Percentiles rank a stretch among this genome's conserved stretches.
Evolutionary conservation across 2,329 filamentous ascomycete genomes (phyloP).

Genomic region (Didymella exigua): DNA sequence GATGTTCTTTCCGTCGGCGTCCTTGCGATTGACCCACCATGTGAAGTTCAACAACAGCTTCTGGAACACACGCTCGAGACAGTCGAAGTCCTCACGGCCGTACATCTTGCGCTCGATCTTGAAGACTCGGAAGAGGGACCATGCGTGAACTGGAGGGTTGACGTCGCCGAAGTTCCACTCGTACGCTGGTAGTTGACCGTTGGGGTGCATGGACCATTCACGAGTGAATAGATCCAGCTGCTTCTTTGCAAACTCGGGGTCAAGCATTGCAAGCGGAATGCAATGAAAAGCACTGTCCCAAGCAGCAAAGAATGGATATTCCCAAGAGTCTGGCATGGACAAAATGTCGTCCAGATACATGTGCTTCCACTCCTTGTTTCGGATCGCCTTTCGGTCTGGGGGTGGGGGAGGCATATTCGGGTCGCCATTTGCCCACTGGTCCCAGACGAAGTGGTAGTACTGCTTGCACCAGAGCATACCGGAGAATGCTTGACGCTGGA

Average conservation of each 20-base stretch:
- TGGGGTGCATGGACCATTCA: constrained; percentile 99
- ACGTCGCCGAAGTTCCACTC: constrained; percentile 99
- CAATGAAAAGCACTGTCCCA: constrained; percentile 99
- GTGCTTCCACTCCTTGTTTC: constrained; percentile 92
- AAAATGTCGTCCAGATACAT: constrained; percentile 93
- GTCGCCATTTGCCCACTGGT: constrained; percentile 96
- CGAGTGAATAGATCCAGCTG: constrained; percentile 94
- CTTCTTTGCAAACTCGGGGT: constrained; percentile 97
- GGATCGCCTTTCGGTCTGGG: constrained; percentile 74
- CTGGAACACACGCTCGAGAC: constrained; percentile 94
- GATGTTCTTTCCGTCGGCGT: constrained; percentile 91
- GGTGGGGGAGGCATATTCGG: constrained; percentile 87
- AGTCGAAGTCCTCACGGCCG: constrained; percentile 90
- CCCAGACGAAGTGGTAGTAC: constrained; percentile 95
- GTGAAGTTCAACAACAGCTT: constrained; percentile 96
- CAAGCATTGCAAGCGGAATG: constrained; percentile 94
- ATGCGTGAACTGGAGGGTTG: constrained; percentile 94
- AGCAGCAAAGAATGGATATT: constrained; percentile 96
- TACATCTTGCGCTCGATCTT: constrained; percentile 99
- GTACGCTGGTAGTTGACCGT: constrained; percentile 89
- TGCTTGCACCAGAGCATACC: constrained; percentile 99
- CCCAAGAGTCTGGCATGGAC: constrained; percentile 98
- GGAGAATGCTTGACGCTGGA: constrained; percentile 90
- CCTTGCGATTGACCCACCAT: constrained; percentile 99
- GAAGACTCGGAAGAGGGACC: constrained; percentile 94